Conservation (phyloP, 495 filamentous ascomycete species). For the Aspergillus olivimuriae region DNA sequence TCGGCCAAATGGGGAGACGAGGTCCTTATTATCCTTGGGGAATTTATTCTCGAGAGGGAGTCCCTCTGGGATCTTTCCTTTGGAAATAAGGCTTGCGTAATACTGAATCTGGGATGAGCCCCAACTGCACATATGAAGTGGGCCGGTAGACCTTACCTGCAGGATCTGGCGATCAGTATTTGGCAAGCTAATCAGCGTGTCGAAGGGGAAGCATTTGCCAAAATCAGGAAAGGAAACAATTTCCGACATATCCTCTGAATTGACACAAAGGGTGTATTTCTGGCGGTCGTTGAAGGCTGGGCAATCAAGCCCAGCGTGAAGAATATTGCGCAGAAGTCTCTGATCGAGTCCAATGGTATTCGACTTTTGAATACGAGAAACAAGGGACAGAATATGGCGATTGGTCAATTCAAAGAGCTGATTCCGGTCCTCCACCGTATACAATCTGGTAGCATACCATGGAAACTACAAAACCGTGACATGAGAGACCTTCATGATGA, state of each 20-base stretch:
- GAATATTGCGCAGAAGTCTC: slow-evolving; percentile 51
- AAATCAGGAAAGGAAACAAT: slow-evolving; percentile 16
- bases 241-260: slow-evolving; percentile 13
- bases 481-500: background rate
- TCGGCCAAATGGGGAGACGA: slow-evolving; percentile 21
- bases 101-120: slow-evolving; percentile 15
- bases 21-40: slow-evolving; percentile 6
- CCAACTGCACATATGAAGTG: background rate
- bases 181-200: slow-evolving; percentile 26
- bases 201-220: slow-evolving; percentile 31
- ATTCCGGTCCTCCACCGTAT: slow-evolving; percentile 60
- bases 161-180: slow-evolving; percentile 19
- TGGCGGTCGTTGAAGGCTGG: slow-evolving; percentile 59
- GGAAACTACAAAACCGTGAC: slow-evolving; percentile 45
- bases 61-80: slow-evolving; percentile 10
- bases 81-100: slow-evolving; percentile 24
- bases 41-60: slow-evolving; percentile 18
- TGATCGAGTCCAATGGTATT: slow-evolving; percentile 42
- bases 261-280: slow-evolving; percentile 27
- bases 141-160: background rate
- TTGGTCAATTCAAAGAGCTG: slow-evolving; percentile 46
- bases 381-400: slow-evolving; percentile 42
- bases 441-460: slow-evolving; percentile 56
- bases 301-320: slow-evolving; percentile 52
- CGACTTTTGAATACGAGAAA: slow-evolving; percentile 26